A percentile compares a stretch with the other conserved stretches of the same genome.
Conservation (phyloP, 352 stramenopile genomes). For the Globisporangium emineosum region DNA sequence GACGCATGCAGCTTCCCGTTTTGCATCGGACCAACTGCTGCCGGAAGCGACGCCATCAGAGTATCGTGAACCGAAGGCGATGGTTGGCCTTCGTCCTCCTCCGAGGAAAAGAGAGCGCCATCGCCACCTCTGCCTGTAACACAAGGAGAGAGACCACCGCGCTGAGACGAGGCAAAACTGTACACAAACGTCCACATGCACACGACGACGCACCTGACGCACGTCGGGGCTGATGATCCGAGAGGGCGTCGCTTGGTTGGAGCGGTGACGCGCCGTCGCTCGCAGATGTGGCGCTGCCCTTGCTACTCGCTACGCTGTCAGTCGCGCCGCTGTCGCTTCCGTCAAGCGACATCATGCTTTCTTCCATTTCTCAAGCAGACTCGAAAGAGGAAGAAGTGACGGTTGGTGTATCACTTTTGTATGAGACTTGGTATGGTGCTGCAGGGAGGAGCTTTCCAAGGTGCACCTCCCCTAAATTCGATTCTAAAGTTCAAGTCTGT, state of each 20-base stretch:
- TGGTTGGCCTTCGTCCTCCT: background rate
- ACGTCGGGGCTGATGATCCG: too few relatives aligned
- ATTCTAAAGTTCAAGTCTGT: background rate
- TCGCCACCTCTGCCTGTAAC: background rate
- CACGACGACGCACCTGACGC: slow-evolving; percentile 1
- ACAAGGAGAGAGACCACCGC: too few relatives aligned
- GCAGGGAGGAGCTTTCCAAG: too few relatives aligned
- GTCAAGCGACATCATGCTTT: background rate
- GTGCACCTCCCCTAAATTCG: background rate
- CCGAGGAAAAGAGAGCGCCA: background rate
- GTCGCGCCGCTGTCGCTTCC: background rate
- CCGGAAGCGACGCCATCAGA: background rate
- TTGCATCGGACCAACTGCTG: background rate
- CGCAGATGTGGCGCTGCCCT: background rate
- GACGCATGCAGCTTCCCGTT: background rate
- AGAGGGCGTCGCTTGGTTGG: background rate
- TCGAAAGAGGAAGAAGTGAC: too few relatives aligned
- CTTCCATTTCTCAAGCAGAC: background rate
- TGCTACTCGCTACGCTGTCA: background rate
- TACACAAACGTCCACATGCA: background rate
- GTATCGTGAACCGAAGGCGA: background rate
- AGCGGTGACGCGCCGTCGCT: background rate
- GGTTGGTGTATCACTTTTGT: too few relatives aligned
- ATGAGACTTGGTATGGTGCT: background rate
- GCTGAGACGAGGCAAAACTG: background rate